Percentiles rank a stretch among this genome's conserved stretches.
These are phyloP conservation scores for Phytophthora ramorum DNA, from an alignment of 352 stramenopile species.

Conservation along the genomic window DNA sequence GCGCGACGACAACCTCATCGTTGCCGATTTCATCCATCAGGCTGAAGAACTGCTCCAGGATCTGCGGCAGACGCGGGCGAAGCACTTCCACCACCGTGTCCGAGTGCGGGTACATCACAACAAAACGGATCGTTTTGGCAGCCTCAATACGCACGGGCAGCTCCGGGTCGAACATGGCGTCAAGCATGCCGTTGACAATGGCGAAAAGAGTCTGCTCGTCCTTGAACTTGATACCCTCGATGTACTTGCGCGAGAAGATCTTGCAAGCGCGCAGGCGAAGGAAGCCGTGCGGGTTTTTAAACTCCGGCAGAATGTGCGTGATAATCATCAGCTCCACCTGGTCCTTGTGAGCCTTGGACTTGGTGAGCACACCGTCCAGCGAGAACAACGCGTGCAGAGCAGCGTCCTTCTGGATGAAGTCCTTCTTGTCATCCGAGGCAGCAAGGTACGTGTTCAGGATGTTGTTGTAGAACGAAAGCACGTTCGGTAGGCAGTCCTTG, in stretches of 20 bases:
- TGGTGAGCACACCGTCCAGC: slow-evolving; percentile 91
- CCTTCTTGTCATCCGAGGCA: slow-evolving; percentile 72
- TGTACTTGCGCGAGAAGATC: slow-evolving; percentile 96
- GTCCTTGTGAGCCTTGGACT: slow-evolving; percentile 94
- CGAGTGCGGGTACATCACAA: slow-evolving; percentile 89
- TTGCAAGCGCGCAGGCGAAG: slow-evolving; percentile 95
- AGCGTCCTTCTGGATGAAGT: slow-evolving; percentile 97
- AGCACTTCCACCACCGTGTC: slow-evolving; percentile 87
- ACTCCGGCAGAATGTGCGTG: slow-evolving; percentile 96
- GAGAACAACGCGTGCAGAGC: slow-evolving; percentile 94
- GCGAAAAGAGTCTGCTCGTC: slow-evolving; percentile 88
- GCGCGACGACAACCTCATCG: slow-evolving; percentile 96
- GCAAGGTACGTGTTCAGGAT: slow-evolving; percentile 92
- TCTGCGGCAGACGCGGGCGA: slow-evolving; percentile 93
- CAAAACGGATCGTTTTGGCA: slow-evolving; percentile 89
- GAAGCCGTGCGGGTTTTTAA: slow-evolving; percentile 95
- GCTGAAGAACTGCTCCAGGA: slow-evolving; percentile 98
- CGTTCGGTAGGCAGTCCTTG: slow-evolving; percentile 94
- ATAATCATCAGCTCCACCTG: slow-evolving; percentile 95
- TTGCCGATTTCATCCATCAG: slow-evolving; percentile 99
- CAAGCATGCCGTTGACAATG: slow-evolving; percentile 85
- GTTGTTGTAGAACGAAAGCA: slow-evolving; percentile 93
- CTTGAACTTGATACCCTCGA: slow-evolving; percentile 92
- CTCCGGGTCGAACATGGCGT: slow-evolving; percentile 93
- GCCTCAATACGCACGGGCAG: slow-evolving; percentile 98